These are phyloP conservation scores for Kwoniella sp. DNA, from an alignment of 768 basidiomycete genomes.

Conservation along the genomic window DNA sequence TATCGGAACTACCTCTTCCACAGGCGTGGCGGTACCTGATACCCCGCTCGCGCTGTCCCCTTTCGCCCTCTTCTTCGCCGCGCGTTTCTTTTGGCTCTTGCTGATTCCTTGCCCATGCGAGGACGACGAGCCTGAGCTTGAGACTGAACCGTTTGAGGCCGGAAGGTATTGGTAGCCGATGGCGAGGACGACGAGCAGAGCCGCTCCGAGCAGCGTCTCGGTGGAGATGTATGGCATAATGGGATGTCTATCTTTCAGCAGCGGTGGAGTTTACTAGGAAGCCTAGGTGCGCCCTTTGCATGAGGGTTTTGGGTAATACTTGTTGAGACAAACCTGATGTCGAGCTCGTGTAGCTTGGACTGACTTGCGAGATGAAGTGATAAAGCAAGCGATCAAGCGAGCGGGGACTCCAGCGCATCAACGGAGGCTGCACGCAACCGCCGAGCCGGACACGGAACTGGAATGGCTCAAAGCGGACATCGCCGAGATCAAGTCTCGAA, in stretches of 20 bases:
- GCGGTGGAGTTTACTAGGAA: too few species aligned
- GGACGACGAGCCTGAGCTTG: constrained; percentile 2
- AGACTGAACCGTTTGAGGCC: neutral
- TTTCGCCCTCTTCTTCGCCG: constrained; percentile 11
- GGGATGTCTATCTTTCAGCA: too few species aligned
- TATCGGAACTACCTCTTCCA: neutral
- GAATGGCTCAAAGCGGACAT: neutral
- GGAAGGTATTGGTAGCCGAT: constrained; percentile 45
- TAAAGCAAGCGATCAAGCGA: too few species aligned
- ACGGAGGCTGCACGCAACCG: neutral
- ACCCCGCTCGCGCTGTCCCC: constrained; percentile 4
- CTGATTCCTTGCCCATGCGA: neutral
- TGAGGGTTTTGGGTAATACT: too few species aligned
- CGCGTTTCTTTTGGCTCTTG: constrained; percentile 12
- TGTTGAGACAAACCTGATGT: too few species aligned
- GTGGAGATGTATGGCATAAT: constrained; percentile 51
- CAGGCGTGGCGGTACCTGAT: neutral
- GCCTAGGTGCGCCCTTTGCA: too few species aligned
- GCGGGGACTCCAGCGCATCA: neutral
- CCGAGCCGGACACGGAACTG: neutral
- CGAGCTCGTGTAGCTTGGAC: too few species aligned
- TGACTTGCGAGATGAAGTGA: too few species aligned
- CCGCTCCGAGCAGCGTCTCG: constrained; percentile 45
- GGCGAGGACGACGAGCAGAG: constrained; percentile 39
- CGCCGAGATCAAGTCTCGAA: neutral